Base-by-base conservation (phyloP, 1,139 yeast species). In the Scheffersomyces segobiensis region DNA sequence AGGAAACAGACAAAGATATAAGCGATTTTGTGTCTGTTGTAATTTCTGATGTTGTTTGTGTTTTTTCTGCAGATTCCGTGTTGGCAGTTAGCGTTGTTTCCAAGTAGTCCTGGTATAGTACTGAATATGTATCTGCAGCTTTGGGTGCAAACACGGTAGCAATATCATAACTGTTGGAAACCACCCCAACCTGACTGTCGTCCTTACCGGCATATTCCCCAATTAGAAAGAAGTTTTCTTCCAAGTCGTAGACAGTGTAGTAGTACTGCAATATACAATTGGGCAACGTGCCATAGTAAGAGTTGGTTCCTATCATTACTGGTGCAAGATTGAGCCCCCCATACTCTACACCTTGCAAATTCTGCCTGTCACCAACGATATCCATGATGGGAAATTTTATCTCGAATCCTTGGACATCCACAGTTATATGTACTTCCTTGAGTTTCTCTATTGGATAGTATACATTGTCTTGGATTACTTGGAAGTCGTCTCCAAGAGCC, bases 231-330 rank as follows among this genome's bases (percentile, higher is more conserved):
- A 60, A 56, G 56, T 63, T 60, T 52, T 60, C 58, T 14, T 66
- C 71, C 47, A 68, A 62, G 53, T 71, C 73, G 56, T 63, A 65
- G 6, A 67, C 68, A 4, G 67, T 59, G 58, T 67, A 70, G 53
- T 59, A 60, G 54, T 67, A 62, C 50, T 65, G 63, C 53, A 64
- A 60, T 2, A 71, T 54, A 10, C 60, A 61, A 50, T 67, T 68
- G 10, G 74, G 73, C 6, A 71, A 53, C 3, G 67, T 57, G 3
- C 70, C 71, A 26, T 57, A 60, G 56, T 65, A 66, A 24, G 62
- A 54, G 53, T 64, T 57, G 14, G 55, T 53, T 1, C 70, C 72
- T 46, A 69, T 65, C 8, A 59, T 56, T 5, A 63, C 62, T 3
- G 59, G 56, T 26, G 56, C 57, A 8, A 69, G 48, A 48, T 59